Conservation (phyloP, 306 rosid genomes). For the Cicer chorassanicum region DNA sequence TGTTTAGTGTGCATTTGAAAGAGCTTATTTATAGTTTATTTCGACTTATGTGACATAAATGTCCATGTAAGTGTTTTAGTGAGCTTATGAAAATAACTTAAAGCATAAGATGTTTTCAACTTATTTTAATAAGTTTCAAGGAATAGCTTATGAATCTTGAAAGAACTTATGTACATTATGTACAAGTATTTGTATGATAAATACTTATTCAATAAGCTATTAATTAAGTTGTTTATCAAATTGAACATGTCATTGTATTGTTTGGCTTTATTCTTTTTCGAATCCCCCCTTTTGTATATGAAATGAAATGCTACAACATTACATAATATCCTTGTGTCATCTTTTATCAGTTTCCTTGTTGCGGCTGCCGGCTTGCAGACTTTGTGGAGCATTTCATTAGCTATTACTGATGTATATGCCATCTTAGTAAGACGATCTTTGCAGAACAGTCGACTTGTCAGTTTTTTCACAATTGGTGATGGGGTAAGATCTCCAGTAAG, state of each 20-base stretch:
- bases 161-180: not conserved
- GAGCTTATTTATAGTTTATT: too few species aligned
- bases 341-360: constrained; percentile 75
- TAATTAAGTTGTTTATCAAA: not conserved
- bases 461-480: constrained; percentile 82
- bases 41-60: not conserved
- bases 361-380: constrained; percentile 81
- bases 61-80: not conserved
- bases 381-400: constrained; percentile 77
- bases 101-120: not conserved
- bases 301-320: constrained; percentile 23
- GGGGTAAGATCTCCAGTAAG: constrained; percentile 68
- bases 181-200: not conserved
- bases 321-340: constrained; percentile 33
- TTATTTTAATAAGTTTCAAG: not conserved
- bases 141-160: not conserved
- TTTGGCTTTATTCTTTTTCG: constrained; percentile 21
- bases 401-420: constrained; percentile 77
- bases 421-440: constrained; percentile 75
- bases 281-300: constrained; percentile 11
- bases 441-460: constrained; percentile 65
- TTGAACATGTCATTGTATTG: not conserved
- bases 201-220: not conserved
- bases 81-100: not conserved
- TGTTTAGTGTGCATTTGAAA: not conserved